Evolutionary conservation across 1,284 basidiomycete species (phyloP), one percentile per base, ranked within the genome.

Genomic region (Fomitopsis pinicola): DNA sequence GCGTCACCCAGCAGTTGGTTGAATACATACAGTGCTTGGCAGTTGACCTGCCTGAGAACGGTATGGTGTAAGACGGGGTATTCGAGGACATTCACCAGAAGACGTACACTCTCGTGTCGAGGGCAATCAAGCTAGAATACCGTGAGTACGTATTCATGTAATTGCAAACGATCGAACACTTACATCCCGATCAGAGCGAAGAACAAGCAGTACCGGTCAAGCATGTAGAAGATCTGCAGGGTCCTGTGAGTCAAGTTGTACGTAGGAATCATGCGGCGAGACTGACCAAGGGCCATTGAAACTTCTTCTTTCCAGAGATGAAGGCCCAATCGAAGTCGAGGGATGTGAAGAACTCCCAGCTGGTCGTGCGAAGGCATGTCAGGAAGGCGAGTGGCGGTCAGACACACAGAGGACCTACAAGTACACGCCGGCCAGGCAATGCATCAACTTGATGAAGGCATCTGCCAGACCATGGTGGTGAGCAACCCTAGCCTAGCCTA

Each of bases 21-120:
- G 73, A 89, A 90, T 1, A 87, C 89, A 72, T 91, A 92, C 40
- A 92, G 72, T 2, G 78, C 77, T 74, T 89, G 87, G 66, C 87
- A 89, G 70, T 87, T 76, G 46, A 89, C 74, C 67, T 82, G 75
- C 19, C 86, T 87, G 67, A 15, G 38, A 40, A 40, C 7, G 14
- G 14, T 36, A 57, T n/a, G 22, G 17, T 36, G 17, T 35, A 7
- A 48, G 52, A 3, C 17, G 15, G 35, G 28, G 52, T 26, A 33
- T 19, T 8, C 52, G 9, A 42, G 17, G 36, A 14, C 38, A 44
- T 7, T 26, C 9, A 8, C 22, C 19, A n/a, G 4, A 22, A 15
- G n/a, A 67, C 70, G 54, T 72, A 85, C 84, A 68, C 72, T 58
- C 77, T 81, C 38, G 84, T 80, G 68, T 88, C 85, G 59, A 87